phyloP scores from a whole-genome alignment of 768 basidiomycete genomes.

The Mycena filopes region DNA sequence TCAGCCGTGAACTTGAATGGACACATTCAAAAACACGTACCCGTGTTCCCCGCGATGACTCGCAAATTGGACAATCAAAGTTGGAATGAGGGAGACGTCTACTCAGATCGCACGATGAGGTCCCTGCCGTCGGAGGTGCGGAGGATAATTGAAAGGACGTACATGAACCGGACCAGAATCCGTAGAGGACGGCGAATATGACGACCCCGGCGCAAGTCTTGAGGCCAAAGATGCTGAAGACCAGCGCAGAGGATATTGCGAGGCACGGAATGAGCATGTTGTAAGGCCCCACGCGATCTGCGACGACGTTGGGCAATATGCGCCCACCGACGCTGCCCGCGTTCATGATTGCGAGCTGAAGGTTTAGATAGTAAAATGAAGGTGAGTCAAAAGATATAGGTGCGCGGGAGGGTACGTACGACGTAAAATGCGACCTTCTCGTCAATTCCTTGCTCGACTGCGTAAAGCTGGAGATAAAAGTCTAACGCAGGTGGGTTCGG shows the following conservation, averaged over 20 bases:
- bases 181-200: conserved; percentile 18
- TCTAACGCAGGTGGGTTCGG: conserved; percentile 7
- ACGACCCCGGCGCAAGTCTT: conserved; percentile 2
- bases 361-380: background rate
- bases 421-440: conserved; percentile 21
- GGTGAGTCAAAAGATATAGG: conserved; percentile 1
- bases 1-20: background rate
- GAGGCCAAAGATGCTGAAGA: conserved; percentile 23
- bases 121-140: background rate
- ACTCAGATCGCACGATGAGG: background rate
- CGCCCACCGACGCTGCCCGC: conserved; percentile 26
- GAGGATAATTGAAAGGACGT: background rate
- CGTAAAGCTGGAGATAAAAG: conserved; percentile 27
- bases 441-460: conserved; percentile 19
- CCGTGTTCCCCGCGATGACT: conserved; percentile 49
- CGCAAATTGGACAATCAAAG: conserved; percentile 50
- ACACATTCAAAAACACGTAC: conserved; percentile 34
- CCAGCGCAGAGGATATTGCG: conserved; percentile 13
- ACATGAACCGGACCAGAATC: conserved; percentile 31
- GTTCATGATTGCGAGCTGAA: conserved; percentile 25
- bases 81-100: conserved; percentile 55
- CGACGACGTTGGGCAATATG: conserved; percentile 24
- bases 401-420: conserved; percentile 12
- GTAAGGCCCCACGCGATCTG: conserved; percentile 29
- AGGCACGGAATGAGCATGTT: conserved; percentile 27